Conservation (phyloP, 2,329 filamentous ascomycete genomes). For the Amesomyces nigricolor region DNA sequence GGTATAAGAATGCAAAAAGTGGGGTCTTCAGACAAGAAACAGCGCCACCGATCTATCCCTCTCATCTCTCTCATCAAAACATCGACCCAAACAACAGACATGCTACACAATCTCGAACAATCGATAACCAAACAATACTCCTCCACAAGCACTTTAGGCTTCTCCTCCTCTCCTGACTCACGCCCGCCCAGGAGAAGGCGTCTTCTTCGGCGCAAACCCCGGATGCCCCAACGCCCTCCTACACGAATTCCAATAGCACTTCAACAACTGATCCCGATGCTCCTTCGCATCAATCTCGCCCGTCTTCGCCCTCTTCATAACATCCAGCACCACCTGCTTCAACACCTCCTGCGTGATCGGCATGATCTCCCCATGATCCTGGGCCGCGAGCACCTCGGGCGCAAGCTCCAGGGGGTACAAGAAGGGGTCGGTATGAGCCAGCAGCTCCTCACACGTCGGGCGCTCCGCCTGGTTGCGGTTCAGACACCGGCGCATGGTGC, state of each 20-base stretch:
- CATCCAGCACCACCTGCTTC: slow-evolving; percentile 56
- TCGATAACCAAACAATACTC: not conserved
- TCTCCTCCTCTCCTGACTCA: not conserved
- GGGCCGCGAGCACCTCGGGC: slow-evolving; percentile 23
- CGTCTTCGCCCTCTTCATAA: slow-evolving; percentile 41
- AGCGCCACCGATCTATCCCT: not conserved
- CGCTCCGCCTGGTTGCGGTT: slow-evolving; percentile 56
- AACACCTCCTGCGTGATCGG: slow-evolving; percentile 59
- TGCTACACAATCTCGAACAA: not conserved
- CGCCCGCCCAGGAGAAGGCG: not conserved
- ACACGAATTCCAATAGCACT: slow-evolving; percentile 44
- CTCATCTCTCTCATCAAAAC: not conserved
- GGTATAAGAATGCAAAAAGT: slow-evolving; percentile 9
- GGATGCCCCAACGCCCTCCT: not conserved
- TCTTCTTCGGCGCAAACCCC: not conserved
- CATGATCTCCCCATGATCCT: slow-evolving; percentile 42
- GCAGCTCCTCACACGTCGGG: slow-evolving; percentile 58
- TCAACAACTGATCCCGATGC: slow-evolving; percentile 50
- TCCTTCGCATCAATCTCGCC: slow-evolving; percentile 45
- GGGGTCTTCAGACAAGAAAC: slow-evolving; percentile 5
- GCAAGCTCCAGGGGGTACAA: slow-evolving; percentile 55
- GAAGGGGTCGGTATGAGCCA: slow-evolving; percentile 56
- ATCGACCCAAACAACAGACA: not conserved
- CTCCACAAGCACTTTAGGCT: not conserved
- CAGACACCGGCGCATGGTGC: slow-evolving; percentile 59